Percentiles rank a stretch among this genome's conserved stretches.
phyloP scores from a whole-genome alignment of 2,329 filamentous ascomycete species.

The Chrysoporthe austroafricana region DNA sequence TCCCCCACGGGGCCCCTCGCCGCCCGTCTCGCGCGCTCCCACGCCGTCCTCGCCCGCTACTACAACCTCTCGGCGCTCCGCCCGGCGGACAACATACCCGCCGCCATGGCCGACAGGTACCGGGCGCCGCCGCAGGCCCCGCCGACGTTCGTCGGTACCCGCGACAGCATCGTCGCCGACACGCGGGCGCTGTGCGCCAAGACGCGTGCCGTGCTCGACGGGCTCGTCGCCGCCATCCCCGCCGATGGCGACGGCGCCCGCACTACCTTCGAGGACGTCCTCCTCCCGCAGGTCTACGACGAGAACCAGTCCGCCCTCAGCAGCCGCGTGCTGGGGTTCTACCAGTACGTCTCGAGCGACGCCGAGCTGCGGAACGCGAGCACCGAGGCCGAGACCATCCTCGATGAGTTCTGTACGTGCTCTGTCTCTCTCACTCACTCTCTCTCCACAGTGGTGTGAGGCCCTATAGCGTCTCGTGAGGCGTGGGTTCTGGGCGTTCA shows the following conservation, averaged over 20 bases:
- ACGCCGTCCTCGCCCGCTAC: constrained; percentile 37
- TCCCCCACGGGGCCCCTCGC: neutral
- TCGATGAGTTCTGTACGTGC: constrained; percentile 66
- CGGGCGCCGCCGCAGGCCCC: constrained; percentile 77
- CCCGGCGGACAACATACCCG: constrained; percentile 51
- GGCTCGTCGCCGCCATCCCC: constrained; percentile 64
- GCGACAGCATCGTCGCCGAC: constrained; percentile 68
- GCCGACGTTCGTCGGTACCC: constrained; percentile 76
- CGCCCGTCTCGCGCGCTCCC: constrained; percentile 34
- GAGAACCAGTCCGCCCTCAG: constrained; percentile 67
- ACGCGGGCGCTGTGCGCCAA: constrained; percentile 68
- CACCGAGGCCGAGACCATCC: constrained; percentile 73
- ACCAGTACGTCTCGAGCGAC: constrained; percentile 76
- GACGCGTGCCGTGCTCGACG: constrained; percentile 68
- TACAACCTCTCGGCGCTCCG: constrained; percentile 35
- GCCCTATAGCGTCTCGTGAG: too few relatives aligned
- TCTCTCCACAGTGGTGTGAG: too few relatives aligned
- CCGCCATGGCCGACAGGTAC: constrained; percentile 67
- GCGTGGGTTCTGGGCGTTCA: too few relatives aligned
- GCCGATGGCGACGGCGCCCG: constrained; percentile 51
- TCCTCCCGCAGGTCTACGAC: constrained; percentile 71
- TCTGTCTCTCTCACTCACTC: too few relatives aligned
- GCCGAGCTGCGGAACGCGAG: constrained; percentile 73
- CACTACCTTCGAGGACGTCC: constrained; percentile 58
- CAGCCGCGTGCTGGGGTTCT: constrained; percentile 74